Base-by-base conservation (phyloP, 371 early-diverging fungal genomes). In the Mucor piriformis region DNA sequence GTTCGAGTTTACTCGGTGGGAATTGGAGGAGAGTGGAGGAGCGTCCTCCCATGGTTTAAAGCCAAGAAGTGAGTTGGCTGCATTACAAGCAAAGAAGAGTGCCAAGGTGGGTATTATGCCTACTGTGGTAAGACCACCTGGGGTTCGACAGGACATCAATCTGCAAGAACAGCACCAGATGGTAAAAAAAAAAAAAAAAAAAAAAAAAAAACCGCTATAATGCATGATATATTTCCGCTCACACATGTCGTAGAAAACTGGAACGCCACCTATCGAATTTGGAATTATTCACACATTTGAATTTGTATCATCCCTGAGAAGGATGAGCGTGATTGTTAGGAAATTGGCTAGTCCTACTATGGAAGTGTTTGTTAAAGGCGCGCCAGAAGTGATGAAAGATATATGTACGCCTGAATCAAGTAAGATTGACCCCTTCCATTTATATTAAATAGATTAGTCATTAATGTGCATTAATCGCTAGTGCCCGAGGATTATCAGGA, bases 311-410 rank as follows among this genome's bases (percentile, higher is more conserved):
- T 77, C 87, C 0, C 73, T 98, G 57, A 85, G 99, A 32, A 84
- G 99, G 43, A 98, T 98, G 96, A 89, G 93, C 65, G 99, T 99
- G 1, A 82, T 99, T 59, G 92, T 90, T n/a, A 85, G 89, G 63
- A 81, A 77, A 6, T 63, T 92, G 32, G 83, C 86, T 42, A 77
- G 78, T 52, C 82, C 83, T 1, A 79, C 80, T 42, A 90, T 93
- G 79, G 92, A 96, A 53, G 87, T 93, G 3, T 98, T 91, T 71
- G 93, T 94, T 27, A 99, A 99, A 70, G 99, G 99, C 6, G 98
- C 99, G 0, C 99, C 99, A 0, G 99, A 99, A 67, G 92, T 89
- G 4, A 90, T 98, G 82, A 80, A 80, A 25, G 84, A 89, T 29
- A 91, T 98, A 37, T 98, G 99, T 70, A 65, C 57, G 27, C 84